A percentile compares a stretch with the other conserved stretches of the same genome.
Conservation (phyloP, 768 basidiomycete genomes). For the Pleurotus giganteus region DNA sequence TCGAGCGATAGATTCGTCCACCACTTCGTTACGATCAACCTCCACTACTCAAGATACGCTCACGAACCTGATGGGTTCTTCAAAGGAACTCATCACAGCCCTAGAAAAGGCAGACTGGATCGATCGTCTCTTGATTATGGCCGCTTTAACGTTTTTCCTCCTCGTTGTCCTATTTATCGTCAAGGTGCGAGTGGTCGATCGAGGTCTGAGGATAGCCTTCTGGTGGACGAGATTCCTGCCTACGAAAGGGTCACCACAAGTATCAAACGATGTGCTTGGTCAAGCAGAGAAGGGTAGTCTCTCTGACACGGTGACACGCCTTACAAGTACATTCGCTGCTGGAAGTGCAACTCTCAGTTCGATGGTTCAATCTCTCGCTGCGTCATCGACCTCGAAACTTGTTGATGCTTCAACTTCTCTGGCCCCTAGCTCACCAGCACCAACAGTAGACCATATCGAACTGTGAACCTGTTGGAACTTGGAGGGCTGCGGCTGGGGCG, state of each 20-base stretch:
- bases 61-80: slow-evolving; percentile 67
- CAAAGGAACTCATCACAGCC: slow-evolving; percentile 80
- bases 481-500: too few relatives aligned
- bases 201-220: slow-evolving; percentile 72
- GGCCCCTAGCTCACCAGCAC: background rate
- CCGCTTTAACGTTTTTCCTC: slow-evolving; percentile 78
- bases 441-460: background rate
- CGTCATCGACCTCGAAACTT: background rate
- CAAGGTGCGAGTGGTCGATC: slow-evolving; percentile 84
- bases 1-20: slow-evolving; percentile 64
- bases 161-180: slow-evolving; percentile 84
- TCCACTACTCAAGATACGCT: slow-evolving; percentile 77
- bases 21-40: slow-evolving; percentile 70
- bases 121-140: slow-evolving; percentile 83
- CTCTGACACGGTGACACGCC: background rate
- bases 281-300: slow-evolving; percentile 5
- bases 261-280: background rate
- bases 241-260: background rate
- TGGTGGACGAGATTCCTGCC: slow-evolving; percentile 88
- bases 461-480: too few relatives aligned
- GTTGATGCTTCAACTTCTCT: background rate
- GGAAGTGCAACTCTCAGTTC: background rate
- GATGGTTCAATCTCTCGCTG: background rate
- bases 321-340: background rate
- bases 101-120: slow-evolving; percentile 91